Percentiles rank a stretch among this genome's conserved stretches.
Evolutionary conservation across 2,329 filamentous ascomycete species (phyloP).

Genomic region (Drechslera avenae): DNA sequence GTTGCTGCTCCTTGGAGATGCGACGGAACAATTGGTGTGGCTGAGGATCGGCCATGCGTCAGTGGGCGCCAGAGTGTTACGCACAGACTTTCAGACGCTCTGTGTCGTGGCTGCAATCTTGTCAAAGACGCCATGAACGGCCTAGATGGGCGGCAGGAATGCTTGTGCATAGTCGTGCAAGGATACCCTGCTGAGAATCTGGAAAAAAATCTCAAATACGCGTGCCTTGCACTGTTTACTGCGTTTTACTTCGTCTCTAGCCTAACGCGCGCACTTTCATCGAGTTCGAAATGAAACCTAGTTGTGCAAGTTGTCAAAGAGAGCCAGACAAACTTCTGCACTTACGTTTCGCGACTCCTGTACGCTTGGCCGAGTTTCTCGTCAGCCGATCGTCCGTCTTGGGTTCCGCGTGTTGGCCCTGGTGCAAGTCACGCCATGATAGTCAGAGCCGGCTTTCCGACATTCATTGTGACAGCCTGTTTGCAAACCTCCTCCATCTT

Average conservation of each 20-base stretch:
- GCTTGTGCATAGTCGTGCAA: conserved; percentile 1
- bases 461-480: background rate
- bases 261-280: background rate
- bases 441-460: background rate
- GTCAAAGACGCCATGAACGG: conserved; percentile 2
- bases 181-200: background rate
- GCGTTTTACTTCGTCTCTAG: background rate
- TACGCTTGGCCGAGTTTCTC: conserved; percentile 4
- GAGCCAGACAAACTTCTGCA: background rate
- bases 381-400: conserved; percentile 17
- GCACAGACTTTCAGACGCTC: conserved; percentile 8
- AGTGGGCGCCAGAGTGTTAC: background rate
- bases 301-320: background rate
- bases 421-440: background rate
- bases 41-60: conserved; percentile 17
- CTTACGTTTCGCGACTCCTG: background rate
- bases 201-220: conserved; percentile 5
- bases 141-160: conserved; percentile 13
- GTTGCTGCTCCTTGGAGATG: conserved; percentile 2
- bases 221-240: background rate
- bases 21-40: conserved; percentile 16
- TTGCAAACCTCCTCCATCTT: no score
- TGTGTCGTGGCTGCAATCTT: conserved; percentile 20
- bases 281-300: background rate
- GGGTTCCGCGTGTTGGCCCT: conserved; percentile 5